These are phyloP conservation scores for Suhomyces canberraensis DNA, from an alignment of 805 yeast genomes.

Conservation along the genomic window DNA sequence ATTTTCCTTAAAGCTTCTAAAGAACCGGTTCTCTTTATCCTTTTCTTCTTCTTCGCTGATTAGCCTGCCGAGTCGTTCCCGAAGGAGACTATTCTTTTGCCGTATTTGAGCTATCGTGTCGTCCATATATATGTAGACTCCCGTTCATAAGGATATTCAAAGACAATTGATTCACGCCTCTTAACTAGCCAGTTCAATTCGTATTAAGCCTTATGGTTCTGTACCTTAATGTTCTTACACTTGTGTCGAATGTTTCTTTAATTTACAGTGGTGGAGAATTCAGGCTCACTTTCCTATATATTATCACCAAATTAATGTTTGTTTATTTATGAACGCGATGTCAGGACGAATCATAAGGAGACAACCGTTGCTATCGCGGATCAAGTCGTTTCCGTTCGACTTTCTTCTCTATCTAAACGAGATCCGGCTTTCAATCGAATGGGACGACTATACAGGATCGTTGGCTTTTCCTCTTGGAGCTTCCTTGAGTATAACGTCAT, in stretches of 20 bases:
- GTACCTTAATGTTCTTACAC: too few relatives aligned
- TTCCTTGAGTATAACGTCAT: slow-evolving; percentile 14
- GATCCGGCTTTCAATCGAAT: slow-evolving; percentile 35
- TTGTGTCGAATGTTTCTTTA: too few relatives aligned
- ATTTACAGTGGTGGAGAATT: too few relatives aligned
- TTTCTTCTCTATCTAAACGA: slow-evolving; percentile 35
- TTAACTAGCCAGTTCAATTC: too few relatives aligned
- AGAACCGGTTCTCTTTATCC: slow-evolving; percentile 10
- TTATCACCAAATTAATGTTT: not conserved
- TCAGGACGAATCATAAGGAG: slow-evolving; percentile 18
- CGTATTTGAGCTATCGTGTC: slow-evolving; percentile 8
- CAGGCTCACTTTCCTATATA: too few relatives aligned
- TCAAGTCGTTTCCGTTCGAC: slow-evolving; percentile 34
- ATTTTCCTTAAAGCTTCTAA: slow-evolving; percentile 19
- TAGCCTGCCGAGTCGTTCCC: slow-evolving; percentile 6
- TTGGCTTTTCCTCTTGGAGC: slow-evolving; percentile 32
- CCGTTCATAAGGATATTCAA: not conserved
- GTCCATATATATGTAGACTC: slow-evolving; percentile 4
- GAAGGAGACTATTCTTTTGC: slow-evolving; percentile 7
- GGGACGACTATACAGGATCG: slow-evolving; percentile 36
- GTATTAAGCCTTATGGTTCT: too few relatives aligned
- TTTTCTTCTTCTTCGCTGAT: slow-evolving; percentile 10
- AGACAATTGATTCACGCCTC: too few relatives aligned
- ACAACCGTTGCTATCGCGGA: slow-evolving; percentile 27
- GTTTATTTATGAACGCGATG: too few relatives aligned